phyloP scores from a whole-genome alignment of 176 grass and related monocot species.

The Elymus sibiricus region DNA sequence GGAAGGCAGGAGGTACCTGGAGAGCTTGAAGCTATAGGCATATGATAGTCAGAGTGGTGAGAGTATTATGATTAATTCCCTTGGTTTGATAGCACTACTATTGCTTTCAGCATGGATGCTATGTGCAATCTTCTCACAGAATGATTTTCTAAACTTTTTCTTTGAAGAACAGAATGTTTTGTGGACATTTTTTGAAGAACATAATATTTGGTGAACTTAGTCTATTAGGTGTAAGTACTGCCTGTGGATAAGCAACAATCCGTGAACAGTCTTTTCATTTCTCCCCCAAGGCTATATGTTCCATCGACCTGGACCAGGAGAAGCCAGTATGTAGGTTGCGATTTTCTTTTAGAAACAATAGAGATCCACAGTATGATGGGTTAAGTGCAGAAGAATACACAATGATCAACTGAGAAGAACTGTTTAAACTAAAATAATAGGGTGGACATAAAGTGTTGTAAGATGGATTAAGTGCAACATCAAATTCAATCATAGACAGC shows the following conservation, averaged over 20 bases:
- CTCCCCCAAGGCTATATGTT: background rate
- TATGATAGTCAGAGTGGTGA: background rate
- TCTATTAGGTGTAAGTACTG: background rate
- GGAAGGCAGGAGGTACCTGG: slow-evolving; percentile 49
- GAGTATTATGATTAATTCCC: background rate
- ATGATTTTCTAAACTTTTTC: background rate
- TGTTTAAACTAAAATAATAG: no score
- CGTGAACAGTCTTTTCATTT: background rate
- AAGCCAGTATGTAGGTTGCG: no score
- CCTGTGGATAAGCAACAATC: background rate
- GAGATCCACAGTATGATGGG: background rate
- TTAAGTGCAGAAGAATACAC: background rate
- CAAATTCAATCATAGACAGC: background rate
- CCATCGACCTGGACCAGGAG: background rate
- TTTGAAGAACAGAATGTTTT: background rate
- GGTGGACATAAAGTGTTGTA: background rate
- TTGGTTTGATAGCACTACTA: background rate
- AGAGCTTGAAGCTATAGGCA: slow-evolving; percentile 44
- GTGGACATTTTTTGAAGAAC: background rate
- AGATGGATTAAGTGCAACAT: background rate
- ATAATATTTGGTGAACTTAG: background rate
- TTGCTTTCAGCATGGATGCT: background rate
- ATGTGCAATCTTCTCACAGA: background rate
- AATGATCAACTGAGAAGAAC: no score
- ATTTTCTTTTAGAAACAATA: background rate